These are phyloP conservation scores for Crucibulum laeve DNA, from an alignment of 768 basidiomycete genomes.

Conservation along the genomic window DNA sequence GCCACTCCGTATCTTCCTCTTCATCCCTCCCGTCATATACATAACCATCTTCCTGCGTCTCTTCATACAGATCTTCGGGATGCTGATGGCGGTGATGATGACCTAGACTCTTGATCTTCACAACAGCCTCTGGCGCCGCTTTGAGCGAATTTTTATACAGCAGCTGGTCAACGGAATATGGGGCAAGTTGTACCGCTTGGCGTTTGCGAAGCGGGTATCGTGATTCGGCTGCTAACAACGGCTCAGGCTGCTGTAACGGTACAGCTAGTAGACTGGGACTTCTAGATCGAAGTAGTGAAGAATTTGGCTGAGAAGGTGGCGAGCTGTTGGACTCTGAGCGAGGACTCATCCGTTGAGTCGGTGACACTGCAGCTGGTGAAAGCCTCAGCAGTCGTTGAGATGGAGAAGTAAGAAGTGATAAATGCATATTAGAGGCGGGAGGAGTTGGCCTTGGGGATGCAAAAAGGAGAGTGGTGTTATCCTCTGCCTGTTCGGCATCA, in stretches of 20 bases:
- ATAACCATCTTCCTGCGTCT: constrained; percentile 19
- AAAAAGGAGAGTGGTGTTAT: background rate
- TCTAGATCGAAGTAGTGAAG: constrained; percentile 4
- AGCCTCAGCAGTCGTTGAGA: background rate
- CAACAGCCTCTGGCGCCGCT: constrained; percentile 62
- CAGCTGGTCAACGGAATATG: constrained; percentile 54
- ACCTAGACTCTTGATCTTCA: constrained; percentile 39
- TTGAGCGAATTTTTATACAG: constrained; percentile 49
- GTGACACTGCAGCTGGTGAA: too few relatives aligned
- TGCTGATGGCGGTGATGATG: constrained; percentile 18
- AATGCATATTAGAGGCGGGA: background rate
- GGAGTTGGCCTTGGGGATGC: background rate
- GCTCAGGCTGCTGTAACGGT: background rate
- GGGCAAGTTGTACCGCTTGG: constrained; percentile 50
- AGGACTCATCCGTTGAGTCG: too few relatives aligned
- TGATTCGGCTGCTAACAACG: background rate
- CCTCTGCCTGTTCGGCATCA: background rate
- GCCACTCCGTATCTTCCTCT: constrained; percentile 15
- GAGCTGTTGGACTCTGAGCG: constrained; percentile 2
- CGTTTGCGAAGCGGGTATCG: constrained; percentile 58
- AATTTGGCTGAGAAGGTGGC: background rate
- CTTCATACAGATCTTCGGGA: constrained; percentile 23
- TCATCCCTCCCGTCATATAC: constrained; percentile 5
- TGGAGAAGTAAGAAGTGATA: background rate
- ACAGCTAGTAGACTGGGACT: background rate